Percentiles rank a stretch among this genome's conserved stretches.
Conservation (phyloP, 192 early-diverging fungal genomes). For the Coemansia sp. region DNA sequence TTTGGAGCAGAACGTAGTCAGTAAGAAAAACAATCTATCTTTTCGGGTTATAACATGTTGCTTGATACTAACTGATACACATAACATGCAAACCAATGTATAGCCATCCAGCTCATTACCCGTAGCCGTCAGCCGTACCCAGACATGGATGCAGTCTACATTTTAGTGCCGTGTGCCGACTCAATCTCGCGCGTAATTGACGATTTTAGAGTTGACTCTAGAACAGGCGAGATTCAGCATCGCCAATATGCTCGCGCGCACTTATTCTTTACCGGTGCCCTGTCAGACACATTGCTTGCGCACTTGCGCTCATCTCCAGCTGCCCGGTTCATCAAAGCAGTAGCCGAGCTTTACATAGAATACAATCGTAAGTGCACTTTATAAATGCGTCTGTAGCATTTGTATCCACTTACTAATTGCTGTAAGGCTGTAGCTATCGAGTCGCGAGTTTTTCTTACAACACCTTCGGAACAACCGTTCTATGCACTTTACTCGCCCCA, state of each 20-base stretch:
- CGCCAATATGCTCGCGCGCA: slow-evolving; percentile 42
- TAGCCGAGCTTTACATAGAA: slow-evolving; percentile 52
- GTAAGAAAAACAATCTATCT: slow-evolving; percentile 13
- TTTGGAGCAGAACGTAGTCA: slow-evolving; percentile 47
- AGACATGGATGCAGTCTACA: slow-evolving; percentile 54
- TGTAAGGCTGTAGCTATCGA: slow-evolving; percentile 38
- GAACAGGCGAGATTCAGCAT: not conserved
- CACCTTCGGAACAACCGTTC: slow-evolving; percentile 50
- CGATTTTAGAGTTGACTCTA: slow-evolving; percentile 27
- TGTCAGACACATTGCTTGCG: slow-evolving; percentile 41
- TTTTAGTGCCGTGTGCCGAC: slow-evolving; percentile 48
- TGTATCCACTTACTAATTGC: not conserved
- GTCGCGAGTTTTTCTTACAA: slow-evolving; percentile 52
- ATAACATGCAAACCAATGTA: not conserved
- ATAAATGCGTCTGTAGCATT: not conserved
- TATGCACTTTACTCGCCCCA: slow-evolving; percentile 55
- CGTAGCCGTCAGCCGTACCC: slow-evolving; percentile 47
- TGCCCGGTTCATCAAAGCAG: slow-evolving; percentile 33
- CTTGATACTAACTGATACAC: not conserved
- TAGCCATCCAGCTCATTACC: slow-evolving; percentile 51
- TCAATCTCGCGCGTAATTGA: slow-evolving; percentile 43
- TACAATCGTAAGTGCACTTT: slow-evolving; percentile 44
- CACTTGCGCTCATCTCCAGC: slow-evolving; percentile 39
- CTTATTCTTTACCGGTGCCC: slow-evolving; percentile 51
- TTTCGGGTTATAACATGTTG: not conserved